Base-by-base conservation (phyloP, 495 filamentous ascomycete species). In the Penicillium maclennaniae region DNA sequence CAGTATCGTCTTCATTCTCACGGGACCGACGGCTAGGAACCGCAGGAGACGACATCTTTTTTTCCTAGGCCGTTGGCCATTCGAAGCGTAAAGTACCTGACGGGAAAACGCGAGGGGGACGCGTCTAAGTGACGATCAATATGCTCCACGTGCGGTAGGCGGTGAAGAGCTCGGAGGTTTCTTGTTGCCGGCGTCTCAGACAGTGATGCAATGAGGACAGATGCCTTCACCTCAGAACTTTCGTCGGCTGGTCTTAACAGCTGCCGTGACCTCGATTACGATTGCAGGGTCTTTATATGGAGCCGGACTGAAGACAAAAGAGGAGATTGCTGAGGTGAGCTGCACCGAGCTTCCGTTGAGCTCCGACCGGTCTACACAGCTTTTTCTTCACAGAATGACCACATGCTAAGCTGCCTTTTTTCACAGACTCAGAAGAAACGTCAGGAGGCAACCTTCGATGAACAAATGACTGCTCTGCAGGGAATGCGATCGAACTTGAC, bases 201-300 rank as follows among this genome's bases (percentile, higher is more conserved):
- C 27, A 40, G 41, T 31, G 47, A 21, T 43, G 43, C 31, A 48
- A 54, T 46, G 38, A 16, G 43, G 43, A 45, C 39, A 50, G 28
- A 69, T 67, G 61, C 55, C 58, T 5, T 59, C 60, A 14, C 63
- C 65, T 47, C 59, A 61, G 21, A 73, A 71, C 44, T 34, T 66
- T 0, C 61, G 63, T 40, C 67, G 63, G 15, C 37, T 80, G n/a
- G 63, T 81, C 4, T 59, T 79, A 45, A 73, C 80, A 3, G 69
- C 62, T 12, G 69, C 78, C 6, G 72, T 79, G 7, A 68, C 71
- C 10, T 69, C 73, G 7, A 70, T 80, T n/a, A 79, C 78, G 6
- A 76, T 74, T 21, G 70, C 70, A 1, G 79, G 80, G 16, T 72
- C 76, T 15, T 72, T 77, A 38, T 82, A 82, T 54, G 80, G 80